These are phyloP conservation scores for Pseudozyma tsukubaensis DNA, from an alignment of 1,284 basidiomycete species.

Conservation along the genomic window DNA sequence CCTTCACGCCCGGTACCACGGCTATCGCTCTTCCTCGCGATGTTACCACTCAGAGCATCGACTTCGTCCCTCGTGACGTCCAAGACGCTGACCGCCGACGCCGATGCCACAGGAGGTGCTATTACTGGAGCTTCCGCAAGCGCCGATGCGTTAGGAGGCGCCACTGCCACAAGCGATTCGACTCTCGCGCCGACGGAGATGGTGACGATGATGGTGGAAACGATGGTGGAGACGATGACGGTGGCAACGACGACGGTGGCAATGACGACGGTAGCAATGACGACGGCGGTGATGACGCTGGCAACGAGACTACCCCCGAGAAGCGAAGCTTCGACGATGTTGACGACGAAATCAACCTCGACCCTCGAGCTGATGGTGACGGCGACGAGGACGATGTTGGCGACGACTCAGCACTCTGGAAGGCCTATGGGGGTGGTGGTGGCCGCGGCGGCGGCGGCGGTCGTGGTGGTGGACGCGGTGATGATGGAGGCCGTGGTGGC, in stretches of 20 bases:
- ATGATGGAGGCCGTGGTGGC: background rate
- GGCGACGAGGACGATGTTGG: background rate
- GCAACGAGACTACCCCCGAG: too few species aligned
- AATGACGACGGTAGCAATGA: background rate
- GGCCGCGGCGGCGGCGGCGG: background rate
- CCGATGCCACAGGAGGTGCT: background rate
- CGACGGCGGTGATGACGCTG: background rate
- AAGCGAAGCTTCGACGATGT: too few species aligned
- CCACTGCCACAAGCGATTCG: too few species aligned
- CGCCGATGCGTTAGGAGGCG: background rate
- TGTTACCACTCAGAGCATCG: background rate
- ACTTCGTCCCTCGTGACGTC: background rate
- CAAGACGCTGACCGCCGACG: background rate
- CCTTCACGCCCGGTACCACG: background rate
- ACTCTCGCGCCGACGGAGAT: background rate
- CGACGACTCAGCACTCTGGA: background rate
- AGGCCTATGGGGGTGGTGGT: background rate
- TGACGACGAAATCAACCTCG: too few species aligned
- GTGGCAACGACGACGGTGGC: background rate
- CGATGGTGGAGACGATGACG: background rate
- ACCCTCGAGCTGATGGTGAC: background rate
- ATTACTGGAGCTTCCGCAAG: background rate
- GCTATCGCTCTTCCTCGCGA: constrained; percentile 14
- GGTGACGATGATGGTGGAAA: background rate
- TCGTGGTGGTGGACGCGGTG: constrained; percentile 1